Percentiles rank a stretch among this genome's conserved stretches.
Evolutionary conservation across 257 asterid genomes (phyloP).

Genomic region (Nicotiana sylvestris): DNA sequence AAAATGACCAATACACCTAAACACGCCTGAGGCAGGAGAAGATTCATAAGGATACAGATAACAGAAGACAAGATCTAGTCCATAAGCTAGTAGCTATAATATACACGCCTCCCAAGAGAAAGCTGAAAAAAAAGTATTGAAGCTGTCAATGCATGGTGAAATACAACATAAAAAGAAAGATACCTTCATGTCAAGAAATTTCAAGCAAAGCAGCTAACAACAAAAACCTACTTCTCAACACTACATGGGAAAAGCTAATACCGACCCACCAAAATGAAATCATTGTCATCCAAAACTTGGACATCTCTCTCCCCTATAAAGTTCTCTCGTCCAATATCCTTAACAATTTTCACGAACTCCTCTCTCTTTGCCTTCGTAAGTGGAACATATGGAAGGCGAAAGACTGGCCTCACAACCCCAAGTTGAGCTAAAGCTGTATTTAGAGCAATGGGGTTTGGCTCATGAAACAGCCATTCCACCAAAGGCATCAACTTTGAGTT

Average conservation of each 20-base stretch:
- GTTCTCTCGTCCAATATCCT: slow-evolving; percentile 69
- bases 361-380: slow-evolving; percentile 63
- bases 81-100: slow-evolving; percentile 1
- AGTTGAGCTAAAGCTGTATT: slow-evolving; percentile 92
- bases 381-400: slow-evolving; percentile 76
- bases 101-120: background rate
- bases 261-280: slow-evolving; percentile 66
- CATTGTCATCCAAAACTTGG: slow-evolving; percentile 56
- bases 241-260: slow-evolving; percentile 35
- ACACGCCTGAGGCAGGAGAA: background rate
- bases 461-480: slow-evolving; percentile 60
- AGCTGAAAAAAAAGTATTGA: background rate
- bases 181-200: background rate
- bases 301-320: slow-evolving; percentile 75
- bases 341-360: slow-evolving; percentile 71
- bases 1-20: background rate
- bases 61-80: background rate
- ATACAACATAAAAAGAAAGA: background rate
- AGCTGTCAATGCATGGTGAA: background rate
- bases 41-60: background rate
- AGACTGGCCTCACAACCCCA: slow-evolving; percentile 76
- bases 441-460: slow-evolving; percentile 74
- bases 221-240: background rate
- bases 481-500: slow-evolving; percentile 56
- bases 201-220: background rate